Conservation (phyloP, 2,329 filamentous ascomycete species). For the Spiromastix sp. region DNA sequence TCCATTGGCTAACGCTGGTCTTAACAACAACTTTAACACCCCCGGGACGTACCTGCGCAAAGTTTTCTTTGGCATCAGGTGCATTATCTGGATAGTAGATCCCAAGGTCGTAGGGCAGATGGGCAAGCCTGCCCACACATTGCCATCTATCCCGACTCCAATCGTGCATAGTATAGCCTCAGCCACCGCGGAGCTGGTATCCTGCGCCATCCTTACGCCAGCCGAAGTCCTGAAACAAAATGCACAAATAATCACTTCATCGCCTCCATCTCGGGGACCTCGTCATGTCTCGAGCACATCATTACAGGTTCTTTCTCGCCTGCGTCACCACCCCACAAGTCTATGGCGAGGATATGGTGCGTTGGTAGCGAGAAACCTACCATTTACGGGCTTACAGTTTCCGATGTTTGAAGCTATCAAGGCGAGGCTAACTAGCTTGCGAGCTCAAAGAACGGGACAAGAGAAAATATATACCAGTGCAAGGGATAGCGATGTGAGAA, state of each 20-base stretch:
- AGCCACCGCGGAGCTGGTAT: conserved; percentile 67
- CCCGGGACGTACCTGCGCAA: too few relatives aligned
- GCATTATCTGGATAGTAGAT: too few relatives aligned
- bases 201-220: conserved; percentile 76
- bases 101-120: too few relatives aligned
- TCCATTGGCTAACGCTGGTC: too few relatives aligned
- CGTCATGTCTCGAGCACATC: conserved; percentile 35
- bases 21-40: too few relatives aligned
- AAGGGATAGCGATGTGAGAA: conserved; percentile 5
- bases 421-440: conserved; percentile 37
- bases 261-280: conserved; percentile 12
- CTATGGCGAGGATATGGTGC: conserved; percentile 66
- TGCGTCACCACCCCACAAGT: conserved; percentile 45
- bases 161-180: conserved; percentile 65
- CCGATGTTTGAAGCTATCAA: conserved; percentile 72
- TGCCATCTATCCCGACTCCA: conserved; percentile 49
- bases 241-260: conserved; percentile 61
- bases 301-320: conserved; percentile 46
- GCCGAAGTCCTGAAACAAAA: conserved; percentile 92
- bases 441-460: conserved; percentile 23
- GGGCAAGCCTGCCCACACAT: too few relatives aligned
- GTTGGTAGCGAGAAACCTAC: conserved; percentile 70
- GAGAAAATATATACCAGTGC: conserved; percentile 22
- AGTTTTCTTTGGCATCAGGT: too few relatives aligned
- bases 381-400: conserved; percentile 81